phyloP scores from a whole-genome alignment of 2,329 filamentous ascomycete genomes.

The Talaromyces sp. region DNA sequence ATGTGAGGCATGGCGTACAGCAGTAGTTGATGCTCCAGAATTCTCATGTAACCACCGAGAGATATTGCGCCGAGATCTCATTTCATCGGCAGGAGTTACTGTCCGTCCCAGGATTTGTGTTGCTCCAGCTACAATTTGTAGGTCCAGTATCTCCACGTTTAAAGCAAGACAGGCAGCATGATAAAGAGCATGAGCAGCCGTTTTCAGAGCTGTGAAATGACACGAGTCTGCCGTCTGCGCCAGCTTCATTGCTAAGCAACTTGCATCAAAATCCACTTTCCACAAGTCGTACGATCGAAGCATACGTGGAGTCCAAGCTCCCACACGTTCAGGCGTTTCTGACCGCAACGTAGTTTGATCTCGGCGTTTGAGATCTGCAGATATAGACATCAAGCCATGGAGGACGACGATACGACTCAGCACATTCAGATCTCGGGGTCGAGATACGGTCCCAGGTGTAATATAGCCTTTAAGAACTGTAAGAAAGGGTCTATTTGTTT shows the following conservation, averaged over 20 bases:
- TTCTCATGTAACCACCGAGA: slow-evolving; percentile 48
- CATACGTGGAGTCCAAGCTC: slow-evolving; percentile 53
- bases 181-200: slow-evolving; percentile 55
- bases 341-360: slow-evolving; percentile 60
- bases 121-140: slow-evolving; percentile 62
- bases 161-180: slow-evolving; percentile 58
- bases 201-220: slow-evolving; percentile 49
- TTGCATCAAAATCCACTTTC: slow-evolving; percentile 57
- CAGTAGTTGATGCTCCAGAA: slow-evolving; percentile 37
- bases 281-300: slow-evolving; percentile 55
- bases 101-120: slow-evolving; percentile 57
- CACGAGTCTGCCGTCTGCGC: slow-evolving; percentile 30
- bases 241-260: slow-evolving; percentile 43
- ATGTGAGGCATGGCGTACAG: slow-evolving; percentile 54
- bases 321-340: slow-evolving; percentile 34
- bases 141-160: slow-evolving; percentile 57
- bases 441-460: slow-evolving; percentile 39
- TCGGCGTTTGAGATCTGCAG: slow-evolving; percentile 60
- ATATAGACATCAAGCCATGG: slow-evolving; percentile 61
- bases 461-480: slow-evolving; percentile 57
- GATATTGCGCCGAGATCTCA: slow-evolving; percentile 50
- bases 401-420: slow-evolving; percentile 55
- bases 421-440: slow-evolving; percentile 46
- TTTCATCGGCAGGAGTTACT: slow-evolving; percentile 51
- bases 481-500: slow-evolving; percentile 46